Base-by-base conservation (phyloP, 2,329 filamentous ascomycete species). In the Trichophyton benhamiae region DNA sequence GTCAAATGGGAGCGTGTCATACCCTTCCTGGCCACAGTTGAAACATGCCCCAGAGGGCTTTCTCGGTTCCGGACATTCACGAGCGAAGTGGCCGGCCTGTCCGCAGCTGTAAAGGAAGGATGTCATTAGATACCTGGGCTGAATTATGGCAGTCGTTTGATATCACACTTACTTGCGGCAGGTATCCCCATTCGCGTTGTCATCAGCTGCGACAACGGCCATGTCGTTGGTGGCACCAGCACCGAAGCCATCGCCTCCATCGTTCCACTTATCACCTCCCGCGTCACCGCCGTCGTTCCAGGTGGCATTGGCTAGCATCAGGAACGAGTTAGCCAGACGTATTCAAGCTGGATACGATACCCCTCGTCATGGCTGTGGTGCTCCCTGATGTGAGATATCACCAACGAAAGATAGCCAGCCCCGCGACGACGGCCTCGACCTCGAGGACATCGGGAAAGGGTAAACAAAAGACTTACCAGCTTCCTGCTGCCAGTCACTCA, bases 11-110 rank as follows among this genome's bases (percentile, higher is more conserved):
- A 30, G 22, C 30, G 57, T 2, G 9, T 63, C 65, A 66, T 68
- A 75, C 75, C 76, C 74, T 67, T 74, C 70, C 68, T 78, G 67
- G 49, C 73, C 74, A 64, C 76, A 78, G 62, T 79, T 79, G 71
- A 77, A 78, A 66, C 77, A 79, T 17, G 69, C 72, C 58, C 71
- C 72, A 17, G 57, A 55, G n/a, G 65, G 67, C 66, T 75, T 74
- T 46, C 68, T 71, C 64, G 72, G 72, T 55, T 77, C 73, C 2
- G 76, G 72, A 61, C 78, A 80, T 15, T 79, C 74, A 17, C 73
- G 72, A 41, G 71, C 70, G 61, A 75, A 75, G 63, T 76, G 74
- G 36, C 69, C 72, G 57, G 68, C 63, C 15, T 66, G 64, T 60
- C 73, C 72, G 62, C 74, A 76, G 61, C 64, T 41, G 67, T 60